Percentiles rank a stretch among this genome's conserved stretches.
Evolutionary conservation across 306 rosid genomes (phyloP).

Genomic region (Potentilla sterilis): DNA sequence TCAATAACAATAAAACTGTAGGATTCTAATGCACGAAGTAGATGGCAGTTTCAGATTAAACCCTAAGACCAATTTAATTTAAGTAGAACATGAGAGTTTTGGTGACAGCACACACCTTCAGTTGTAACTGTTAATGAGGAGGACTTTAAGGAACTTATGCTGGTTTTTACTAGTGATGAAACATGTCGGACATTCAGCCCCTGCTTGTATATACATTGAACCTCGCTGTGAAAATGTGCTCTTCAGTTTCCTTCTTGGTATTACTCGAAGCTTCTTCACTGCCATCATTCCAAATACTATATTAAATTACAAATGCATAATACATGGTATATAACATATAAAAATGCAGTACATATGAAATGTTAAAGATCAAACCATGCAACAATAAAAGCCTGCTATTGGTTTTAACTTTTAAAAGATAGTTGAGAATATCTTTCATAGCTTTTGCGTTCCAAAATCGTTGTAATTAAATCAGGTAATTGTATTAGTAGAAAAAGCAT

Average conservation of each 20-base stretch:
- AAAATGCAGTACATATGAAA: neutral
- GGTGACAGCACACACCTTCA: constrained; percentile 58
- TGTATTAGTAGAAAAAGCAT: neutral
- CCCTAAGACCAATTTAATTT: neutral
- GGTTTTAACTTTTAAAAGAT: neutral
- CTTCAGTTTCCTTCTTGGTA: constrained; percentile 71
- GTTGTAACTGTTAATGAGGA: constrained; percentile 43
- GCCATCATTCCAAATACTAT: constrained; percentile 32
- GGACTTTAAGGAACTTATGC: constrained; percentile 65
- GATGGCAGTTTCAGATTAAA: neutral
- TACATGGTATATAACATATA: neutral
- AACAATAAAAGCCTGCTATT: neutral
- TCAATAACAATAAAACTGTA: neutral
- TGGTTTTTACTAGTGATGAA: constrained; percentile 67
- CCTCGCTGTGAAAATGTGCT: constrained; percentile 72
- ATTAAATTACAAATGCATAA: neutral
- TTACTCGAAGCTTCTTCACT: constrained; percentile 81
- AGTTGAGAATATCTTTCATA: neutral
- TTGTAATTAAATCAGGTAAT: neutral
- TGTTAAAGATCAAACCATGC: neutral
- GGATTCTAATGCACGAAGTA: neutral
- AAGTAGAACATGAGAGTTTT: neutral
- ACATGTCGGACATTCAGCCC: constrained; percentile 66
- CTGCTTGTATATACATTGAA: constrained; percentile 73
- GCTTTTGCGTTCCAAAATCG: neutral